phyloP scores from a whole-genome alignment of 192 early-diverging fungal genomes.

The Linnemannia zychae region DNA sequence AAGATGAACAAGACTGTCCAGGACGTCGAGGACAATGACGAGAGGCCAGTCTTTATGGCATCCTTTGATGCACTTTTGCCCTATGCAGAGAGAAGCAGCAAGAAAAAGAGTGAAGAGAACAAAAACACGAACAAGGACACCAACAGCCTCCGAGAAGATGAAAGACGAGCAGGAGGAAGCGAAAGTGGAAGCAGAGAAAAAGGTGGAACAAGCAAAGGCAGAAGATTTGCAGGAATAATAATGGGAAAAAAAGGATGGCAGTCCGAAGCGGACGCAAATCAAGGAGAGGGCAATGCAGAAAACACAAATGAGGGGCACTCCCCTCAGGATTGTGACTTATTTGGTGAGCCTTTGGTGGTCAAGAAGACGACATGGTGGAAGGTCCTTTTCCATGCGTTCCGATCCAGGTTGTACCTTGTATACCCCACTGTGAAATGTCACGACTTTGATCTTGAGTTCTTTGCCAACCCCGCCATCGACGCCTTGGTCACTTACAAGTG shows the following conservation, averaged over 20 bases:
- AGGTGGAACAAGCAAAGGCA: not conserved
- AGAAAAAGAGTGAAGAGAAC: too few species aligned
- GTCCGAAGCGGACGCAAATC: too few species aligned
- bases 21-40: not conserved
- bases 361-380: conserved; percentile 11
- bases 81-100: not conserved
- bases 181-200: not conserved
- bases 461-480: conserved; percentile 31
- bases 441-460: conserved; percentile 8
- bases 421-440: not conserved
- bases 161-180: not conserved
- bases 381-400: not conserved
- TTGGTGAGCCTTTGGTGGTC: not conserved
- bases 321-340: not conserved
- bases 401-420: not conserved
- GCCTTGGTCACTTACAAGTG: conserved; percentile 35
- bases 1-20: not conserved
- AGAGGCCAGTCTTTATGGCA: conserved; percentile 15
- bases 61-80: conserved; percentile 24
- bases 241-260: too few species aligned
- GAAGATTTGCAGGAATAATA: not conserved
- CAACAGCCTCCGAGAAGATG: too few species aligned
- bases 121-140: too few species aligned
- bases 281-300: too few species aligned
- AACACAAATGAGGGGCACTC: not conserved